Evolutionary conservation across 1,284 basidiomycete species (phyloP).

Genomic region (Singerocomus inundabilis): DNA sequence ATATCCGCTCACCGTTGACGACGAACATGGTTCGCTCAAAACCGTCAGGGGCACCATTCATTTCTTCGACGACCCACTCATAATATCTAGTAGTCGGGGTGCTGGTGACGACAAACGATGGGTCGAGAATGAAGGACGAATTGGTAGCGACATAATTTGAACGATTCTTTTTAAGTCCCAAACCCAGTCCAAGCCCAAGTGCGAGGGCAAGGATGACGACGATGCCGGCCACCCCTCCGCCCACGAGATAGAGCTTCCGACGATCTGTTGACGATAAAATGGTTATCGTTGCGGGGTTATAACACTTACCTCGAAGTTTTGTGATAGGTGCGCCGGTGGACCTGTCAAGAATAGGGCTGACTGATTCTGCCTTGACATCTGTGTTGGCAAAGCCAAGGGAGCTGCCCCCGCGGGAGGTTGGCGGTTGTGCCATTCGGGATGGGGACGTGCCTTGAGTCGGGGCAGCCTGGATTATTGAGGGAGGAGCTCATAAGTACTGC

Average conservation of each 20-base stretch:
- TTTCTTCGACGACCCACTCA: constrained; percentile 32
- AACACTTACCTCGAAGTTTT: constrained; percentile 13
- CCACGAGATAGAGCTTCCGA: constrained; percentile 19
- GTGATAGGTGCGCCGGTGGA: background rate
- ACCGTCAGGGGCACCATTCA: constrained; percentile 31
- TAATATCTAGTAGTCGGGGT: constrained; percentile 32
- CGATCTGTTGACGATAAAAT: constrained; percentile 14
- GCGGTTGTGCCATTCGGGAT: constrained; percentile 15
- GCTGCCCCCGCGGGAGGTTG: constrained; percentile 10
- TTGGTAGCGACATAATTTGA: constrained; percentile 25
- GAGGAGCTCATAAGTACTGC: constrained; percentile 9
- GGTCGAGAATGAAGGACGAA: constrained; percentile 32
- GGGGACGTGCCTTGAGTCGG: background rate
- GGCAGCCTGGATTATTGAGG: background rate
- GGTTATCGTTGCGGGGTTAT: background rate
- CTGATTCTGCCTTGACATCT: constrained; percentile 10
- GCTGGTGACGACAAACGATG: constrained; percentile 27
- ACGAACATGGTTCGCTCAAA: constrained; percentile 33
- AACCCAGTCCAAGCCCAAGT: constrained; percentile 31
- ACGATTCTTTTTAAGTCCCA: constrained; percentile 27
- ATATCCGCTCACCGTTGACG: constrained; percentile 26
- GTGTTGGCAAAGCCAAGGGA: constrained; percentile 5
- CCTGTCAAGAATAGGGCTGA: background rate
- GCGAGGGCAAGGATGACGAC: constrained; percentile 25
- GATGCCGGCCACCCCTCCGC: constrained; percentile 9